Conservation (phyloP, 2,329 filamentous ascomycete species). For the Sordariomycetes sp. region DNA sequence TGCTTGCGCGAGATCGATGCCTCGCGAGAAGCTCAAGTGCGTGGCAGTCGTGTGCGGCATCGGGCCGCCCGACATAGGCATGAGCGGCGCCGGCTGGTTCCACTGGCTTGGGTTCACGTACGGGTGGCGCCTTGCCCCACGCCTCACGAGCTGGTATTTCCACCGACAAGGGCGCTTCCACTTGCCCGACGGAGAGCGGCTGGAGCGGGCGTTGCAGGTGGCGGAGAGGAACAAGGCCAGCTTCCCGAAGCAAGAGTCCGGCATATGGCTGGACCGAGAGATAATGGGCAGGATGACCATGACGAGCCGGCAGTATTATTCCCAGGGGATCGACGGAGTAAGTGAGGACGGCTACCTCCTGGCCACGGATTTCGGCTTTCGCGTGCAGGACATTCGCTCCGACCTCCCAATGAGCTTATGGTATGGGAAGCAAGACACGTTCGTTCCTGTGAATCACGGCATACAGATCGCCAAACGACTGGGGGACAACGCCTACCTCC, state of each 20-base stretch:
- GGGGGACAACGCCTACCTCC: not conserved
- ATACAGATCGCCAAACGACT: not conserved
- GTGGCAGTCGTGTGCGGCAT: constrained; percentile 5
- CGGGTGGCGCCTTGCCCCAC: not conserved
- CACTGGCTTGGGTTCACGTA: not conserved
- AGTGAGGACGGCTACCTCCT: not conserved
- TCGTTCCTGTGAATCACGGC: not conserved
- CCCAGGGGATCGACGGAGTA: not conserved
- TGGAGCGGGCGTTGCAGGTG: not conserved
- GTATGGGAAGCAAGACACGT: not conserved
- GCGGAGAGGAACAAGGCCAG: not conserved
- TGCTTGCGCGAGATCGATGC: constrained; percentile 5
- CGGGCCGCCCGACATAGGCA: not conserved
- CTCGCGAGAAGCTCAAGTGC: not conserved
- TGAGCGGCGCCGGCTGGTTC: not conserved
- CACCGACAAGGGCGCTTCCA: not conserved
- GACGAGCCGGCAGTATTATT: not conserved
- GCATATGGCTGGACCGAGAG: not conserved
- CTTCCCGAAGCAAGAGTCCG: not conserved
- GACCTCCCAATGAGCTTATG: not conserved
- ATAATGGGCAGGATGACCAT: not conserved
- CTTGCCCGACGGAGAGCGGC: not conserved
- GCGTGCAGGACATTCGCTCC: not conserved
- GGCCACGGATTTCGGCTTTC: not conserved
- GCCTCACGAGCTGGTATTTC: not conserved